These are phyloP conservation scores for Suzukiozyma palmioleophila DNA, from an alignment of 1,139 yeast genomes.

Conservation along the genomic window DNA sequence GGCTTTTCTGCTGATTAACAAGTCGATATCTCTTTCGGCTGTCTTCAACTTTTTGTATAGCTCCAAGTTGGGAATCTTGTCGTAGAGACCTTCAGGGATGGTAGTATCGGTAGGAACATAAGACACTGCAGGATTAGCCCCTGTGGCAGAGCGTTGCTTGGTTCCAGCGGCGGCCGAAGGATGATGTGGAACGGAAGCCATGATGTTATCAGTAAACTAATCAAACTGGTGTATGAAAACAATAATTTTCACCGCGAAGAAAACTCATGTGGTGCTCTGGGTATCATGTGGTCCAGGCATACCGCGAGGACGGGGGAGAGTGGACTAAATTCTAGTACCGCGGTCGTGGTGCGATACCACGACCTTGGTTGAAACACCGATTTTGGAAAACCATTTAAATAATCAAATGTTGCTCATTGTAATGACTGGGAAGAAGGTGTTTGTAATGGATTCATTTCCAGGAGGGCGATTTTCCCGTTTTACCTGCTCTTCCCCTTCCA, in stretches of 20 bases:
- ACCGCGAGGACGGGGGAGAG: no score
- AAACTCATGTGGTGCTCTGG: constrained; percentile 10
- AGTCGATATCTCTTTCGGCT: constrained; percentile 77
- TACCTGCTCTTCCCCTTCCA: no score
- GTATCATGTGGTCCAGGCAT: constrained; percentile 8
- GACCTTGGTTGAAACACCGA: no score
- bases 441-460: no score
- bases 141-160: constrained; percentile 29
- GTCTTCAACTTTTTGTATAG: constrained; percentile 67
- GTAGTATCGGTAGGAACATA: constrained; percentile 70
- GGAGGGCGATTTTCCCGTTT: no score
- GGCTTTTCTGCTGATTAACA: constrained; percentile 75
- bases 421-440: no score
- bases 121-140: constrained; percentile 39
- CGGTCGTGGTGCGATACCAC: no score
- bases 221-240: no score
- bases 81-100: constrained; percentile 57
- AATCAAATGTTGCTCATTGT: no score
- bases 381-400: no score
- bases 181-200: constrained; percentile 6
- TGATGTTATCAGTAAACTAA: not conserved
- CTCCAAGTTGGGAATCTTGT: constrained; percentile 68
- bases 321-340: no score
- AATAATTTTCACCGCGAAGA: constrained; percentile 6
- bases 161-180: constrained; percentile 7